Evolutionary conservation across 257 asterid species (phyloP), one percentile per base, ranked within the genome.

Genomic region (Nicotiana obtusifolia): DNA sequence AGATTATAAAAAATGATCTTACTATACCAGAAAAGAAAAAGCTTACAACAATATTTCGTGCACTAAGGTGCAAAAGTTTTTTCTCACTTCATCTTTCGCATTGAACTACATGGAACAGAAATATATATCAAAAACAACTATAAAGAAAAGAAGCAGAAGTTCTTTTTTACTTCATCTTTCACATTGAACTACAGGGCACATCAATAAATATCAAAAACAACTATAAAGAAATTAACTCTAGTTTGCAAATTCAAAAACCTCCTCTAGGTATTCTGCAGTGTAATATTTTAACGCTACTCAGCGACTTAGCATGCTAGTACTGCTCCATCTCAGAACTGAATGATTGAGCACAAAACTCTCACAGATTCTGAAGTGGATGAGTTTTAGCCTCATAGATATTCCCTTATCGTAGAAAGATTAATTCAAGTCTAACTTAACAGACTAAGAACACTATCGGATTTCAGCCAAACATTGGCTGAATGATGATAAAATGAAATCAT

Each of bases 401-500:
- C 24, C 61, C 22, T 73, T 15, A 49, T 75, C 24, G 49, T 75
- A 0, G 80, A 75, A 75, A 75, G 24, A 75, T 24, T 75, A 75
- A 26, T 1, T 49, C 80, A 75, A 75, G 62, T 75, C 10, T 24
- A 49, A 49, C 62, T 22, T 75, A 75, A 75, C 24, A 75, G 60
- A n/a, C 28, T 26, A 28, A 26, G n/a, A 62, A 24, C 35, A 62
- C 2, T 13, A 10, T 24, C 2, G 0, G n/a, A 64, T 64, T 26
- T 64, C 69, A 64, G n/a, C n/a, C 69, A 64, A 64, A 26, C 13
- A 54, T 14, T 65, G 31, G 9, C 71, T 53, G 20, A 65, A 13
- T 5, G 26, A 78, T 19, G 66, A 67, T 62, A 76, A 59, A 61
- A 82, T 28, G 44, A 30, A 75, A 82, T 49, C 64, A 77, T 61